Base-by-base conservation (phyloP, 2,329 filamentous ascomycete species). In the Capronia coronata region DNA sequence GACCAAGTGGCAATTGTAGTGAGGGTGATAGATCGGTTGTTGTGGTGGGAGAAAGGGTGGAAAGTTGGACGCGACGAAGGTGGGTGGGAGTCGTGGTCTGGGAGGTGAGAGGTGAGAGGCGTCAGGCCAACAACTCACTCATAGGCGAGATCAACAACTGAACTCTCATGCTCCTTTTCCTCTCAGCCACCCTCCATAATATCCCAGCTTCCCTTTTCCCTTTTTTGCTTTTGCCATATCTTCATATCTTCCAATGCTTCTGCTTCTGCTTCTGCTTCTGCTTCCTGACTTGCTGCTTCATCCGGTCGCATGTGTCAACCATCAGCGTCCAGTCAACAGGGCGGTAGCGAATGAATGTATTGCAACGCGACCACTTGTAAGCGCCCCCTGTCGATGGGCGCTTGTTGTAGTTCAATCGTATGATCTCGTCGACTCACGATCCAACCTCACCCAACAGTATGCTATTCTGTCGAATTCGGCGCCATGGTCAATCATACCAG, bases 401-500 rank as follows among this genome's bases (percentile, higher is more conserved):
- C 51, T 44, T 53, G 34, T 38, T 13, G 13, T 9, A 37, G 35
- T 8, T 14, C 27, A 11, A 37, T 22, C 10, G 29, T n/a, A 5
- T 6, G 32, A 18, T 3, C 10, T 29, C 8, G 21, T 43, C 9
- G 22, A 43, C 4, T 43, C 22, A 9, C 27, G 7, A 9, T 21
- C n/a, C 11, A 23, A 21, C 44, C 19, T 22, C 30, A 44, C 14
- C 10, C 22, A 39, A 22, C 43, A 21, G 32, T 14, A 22, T 25
- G 14, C 13, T 27, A 32, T 27, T n/a, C 13, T 42, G 25, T 5
- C 10, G 38, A 16, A 19, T n/a, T 41, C 19, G 21, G 18, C 21
- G n/a, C 13, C 34, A 11, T 37, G 11, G 30, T 57, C 46, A 57
- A 38, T 61, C 58, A 41, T 58, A 59, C 58, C 58, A 61, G 41